Evolutionary conservation across 1,139 yeast genomes (phyloP).

Genomic region (Suhomyces atakaporum): DNA sequence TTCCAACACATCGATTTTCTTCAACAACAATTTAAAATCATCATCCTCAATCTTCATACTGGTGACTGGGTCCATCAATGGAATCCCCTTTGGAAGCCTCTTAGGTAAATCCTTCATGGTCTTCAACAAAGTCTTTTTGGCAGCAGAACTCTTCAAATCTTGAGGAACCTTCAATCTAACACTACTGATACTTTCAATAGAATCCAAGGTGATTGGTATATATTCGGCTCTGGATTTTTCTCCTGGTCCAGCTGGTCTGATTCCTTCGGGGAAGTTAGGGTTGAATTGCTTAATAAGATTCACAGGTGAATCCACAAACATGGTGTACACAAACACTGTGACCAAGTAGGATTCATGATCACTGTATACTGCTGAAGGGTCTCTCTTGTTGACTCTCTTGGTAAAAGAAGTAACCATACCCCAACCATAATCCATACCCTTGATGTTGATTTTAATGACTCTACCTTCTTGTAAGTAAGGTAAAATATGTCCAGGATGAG

Average conservation of each 20-base stretch:
- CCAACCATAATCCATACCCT: constrained; percentile 83
- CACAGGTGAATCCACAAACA: constrained; percentile 77
- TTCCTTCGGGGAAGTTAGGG: constrained; percentile 83
- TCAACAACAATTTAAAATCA: constrained; percentile 67
- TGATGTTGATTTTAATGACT: constrained; percentile 65
- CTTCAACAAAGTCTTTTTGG: constrained; percentile 72
- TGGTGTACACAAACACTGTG: constrained; percentile 76
- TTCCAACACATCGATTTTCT: constrained; percentile 81
- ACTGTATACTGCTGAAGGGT: constrained; percentile 52
- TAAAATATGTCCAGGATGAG: constrained; percentile 86
- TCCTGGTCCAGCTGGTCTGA: constrained; percentile 74
- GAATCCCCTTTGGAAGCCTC: constrained; percentile 87
- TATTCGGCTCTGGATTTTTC: constrained; percentile 76
- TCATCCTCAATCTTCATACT: constrained; percentile 89
- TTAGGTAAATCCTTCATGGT: constrained; percentile 77
- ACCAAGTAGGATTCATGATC: constrained; percentile 90
- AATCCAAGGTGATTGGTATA: constrained; percentile 79
- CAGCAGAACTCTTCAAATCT: constrained; percentile 69
- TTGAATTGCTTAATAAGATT: constrained; percentile 69
- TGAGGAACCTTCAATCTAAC: constrained; percentile 81
- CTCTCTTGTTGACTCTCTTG: constrained; percentile 66
- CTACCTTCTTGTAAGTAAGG: constrained; percentile 90
- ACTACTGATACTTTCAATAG: constrained; percentile 74
- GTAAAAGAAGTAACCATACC: constrained; percentile 80
- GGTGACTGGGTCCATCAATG: constrained; percentile 83